phyloP scores from a whole-genome alignment of 345 rosid genomes.

The Kernera saxatilis region DNA sequence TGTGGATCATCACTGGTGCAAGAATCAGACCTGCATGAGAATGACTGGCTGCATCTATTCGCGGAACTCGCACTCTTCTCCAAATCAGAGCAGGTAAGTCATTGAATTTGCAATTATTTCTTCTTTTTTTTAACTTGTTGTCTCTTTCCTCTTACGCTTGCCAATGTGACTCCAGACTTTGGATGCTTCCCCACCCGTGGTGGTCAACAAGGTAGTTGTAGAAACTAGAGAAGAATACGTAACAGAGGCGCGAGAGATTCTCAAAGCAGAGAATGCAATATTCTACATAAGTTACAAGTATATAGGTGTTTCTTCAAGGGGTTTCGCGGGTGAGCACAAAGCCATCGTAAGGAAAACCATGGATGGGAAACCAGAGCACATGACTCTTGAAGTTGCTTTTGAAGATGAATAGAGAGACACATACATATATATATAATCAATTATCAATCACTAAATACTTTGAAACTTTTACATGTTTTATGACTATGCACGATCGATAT shows the following conservation, averaged over 20 bases:
- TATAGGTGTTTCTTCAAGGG: too few species aligned
- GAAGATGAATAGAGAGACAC: too few species aligned
- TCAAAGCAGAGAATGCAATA: not conserved
- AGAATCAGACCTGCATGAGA: conserved; percentile 4
- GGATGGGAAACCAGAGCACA: conserved; percentile 8
- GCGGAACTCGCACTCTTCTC: not conserved
- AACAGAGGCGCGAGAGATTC: not conserved
- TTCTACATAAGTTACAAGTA: conserved; percentile 16
- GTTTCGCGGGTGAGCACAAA: not conserved
- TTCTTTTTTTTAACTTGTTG: too few species aligned
- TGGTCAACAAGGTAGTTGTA: not conserved
- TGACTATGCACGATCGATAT: too few species aligned
- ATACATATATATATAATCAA: too few species aligned
- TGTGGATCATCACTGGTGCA: not conserved
- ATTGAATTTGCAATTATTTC: conserved; percentile 3
- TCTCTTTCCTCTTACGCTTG: too few species aligned
- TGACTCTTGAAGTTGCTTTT: conserved; percentile 9
- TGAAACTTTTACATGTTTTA: too few species aligned
- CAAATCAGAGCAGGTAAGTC: not conserved
- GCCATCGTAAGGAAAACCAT: not conserved
- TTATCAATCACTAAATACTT: too few species aligned
- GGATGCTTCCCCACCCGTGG: conserved; percentile 2
- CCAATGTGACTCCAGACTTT: too few species aligned
- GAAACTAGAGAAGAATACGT: conserved; percentile 3
- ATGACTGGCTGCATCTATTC: conserved; percentile 8